These are phyloP conservation scores for Porphyrellus cyaneotinctus DNA, from an alignment of 768 basidiomycete genomes.

Conservation along the genomic window DNA sequence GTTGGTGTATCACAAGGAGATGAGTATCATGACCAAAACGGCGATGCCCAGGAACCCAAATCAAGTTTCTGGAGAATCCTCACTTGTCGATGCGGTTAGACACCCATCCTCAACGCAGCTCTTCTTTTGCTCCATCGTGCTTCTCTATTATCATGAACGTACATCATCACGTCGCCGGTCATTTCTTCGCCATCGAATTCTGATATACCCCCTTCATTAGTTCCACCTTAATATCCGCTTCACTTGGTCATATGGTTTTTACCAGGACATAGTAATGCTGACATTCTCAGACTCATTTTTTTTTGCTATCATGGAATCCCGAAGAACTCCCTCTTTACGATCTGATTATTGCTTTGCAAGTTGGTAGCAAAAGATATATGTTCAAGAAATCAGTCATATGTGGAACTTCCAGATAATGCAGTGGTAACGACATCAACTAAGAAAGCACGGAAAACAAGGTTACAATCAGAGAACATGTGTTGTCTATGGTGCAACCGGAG, in stretches of 20 bases:
- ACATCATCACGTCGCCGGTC: constrained; percentile 31
- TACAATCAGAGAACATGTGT: not conserved
- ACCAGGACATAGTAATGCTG: constrained; percentile 27
- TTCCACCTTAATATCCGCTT: constrained; percentile 35
- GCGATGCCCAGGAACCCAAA: constrained; percentile 50
- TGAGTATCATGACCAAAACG: constrained; percentile 54
- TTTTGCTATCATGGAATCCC: constrained; percentile 26
- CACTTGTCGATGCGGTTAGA: constrained; percentile 73
- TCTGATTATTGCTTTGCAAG: constrained; percentile 31
- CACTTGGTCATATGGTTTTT: constrained; percentile 32
- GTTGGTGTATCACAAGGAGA: constrained; percentile 60
- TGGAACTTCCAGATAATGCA: not conserved
- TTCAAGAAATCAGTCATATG: constrained; percentile 11
- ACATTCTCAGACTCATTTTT: constrained; percentile 18
- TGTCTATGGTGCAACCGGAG: not conserved
- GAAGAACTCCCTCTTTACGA: constrained; percentile 22
- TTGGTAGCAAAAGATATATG: constrained; percentile 21
- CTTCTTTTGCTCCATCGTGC: constrained; percentile 16
- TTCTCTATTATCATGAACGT: constrained; percentile 25
- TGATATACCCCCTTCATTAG: constrained; percentile 35
- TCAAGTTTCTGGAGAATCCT: constrained; percentile 61
- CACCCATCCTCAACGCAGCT: constrained; percentile 6
- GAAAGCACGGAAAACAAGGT: constrained; percentile 5
- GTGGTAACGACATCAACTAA: not conserved
- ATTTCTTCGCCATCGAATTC: constrained; percentile 35